Percentiles rank a stretch among this genome's conserved stretches.
Evolutionary conservation across 495 filamentous ascomycete species (phyloP).

Genomic region (Penicillium lagena): DNA sequence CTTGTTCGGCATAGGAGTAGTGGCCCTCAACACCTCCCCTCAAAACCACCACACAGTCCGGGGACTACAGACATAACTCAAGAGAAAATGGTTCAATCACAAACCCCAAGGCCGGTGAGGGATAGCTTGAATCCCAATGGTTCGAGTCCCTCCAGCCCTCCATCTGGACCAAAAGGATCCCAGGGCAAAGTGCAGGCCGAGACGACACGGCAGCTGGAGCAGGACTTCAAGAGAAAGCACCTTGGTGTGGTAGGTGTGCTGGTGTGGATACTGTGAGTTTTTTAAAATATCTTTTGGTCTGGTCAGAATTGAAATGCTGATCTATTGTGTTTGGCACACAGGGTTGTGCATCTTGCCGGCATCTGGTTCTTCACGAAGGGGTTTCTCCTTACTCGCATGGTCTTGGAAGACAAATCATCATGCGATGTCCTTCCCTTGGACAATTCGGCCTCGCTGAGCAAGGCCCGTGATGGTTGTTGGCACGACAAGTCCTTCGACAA

Average conservation of each 20-base stretch:
- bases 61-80: too few species aligned
- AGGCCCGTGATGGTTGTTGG: slow-evolving; percentile 75
- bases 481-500: slow-evolving; percentile 88
- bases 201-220: slow-evolving; percentile 20
- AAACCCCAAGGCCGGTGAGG: too few species aligned
- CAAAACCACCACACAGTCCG: too few species aligned
- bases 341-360: slow-evolving; percentile 68
- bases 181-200: slow-evolving; percentile 8
- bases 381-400: slow-evolving; percentile 90
- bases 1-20: too few species aligned
- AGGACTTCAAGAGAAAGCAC: slow-evolving; percentile 37
- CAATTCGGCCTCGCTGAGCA: slow-evolving; percentile 13
- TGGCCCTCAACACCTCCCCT: too few species aligned
- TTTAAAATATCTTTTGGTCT: not conserved
- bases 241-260: slow-evolving; percentile 35
- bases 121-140: too few species aligned
- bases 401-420: slow-evolving; percentile 81
- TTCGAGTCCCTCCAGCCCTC: too few species aligned
- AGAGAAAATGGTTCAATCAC: too few species aligned
- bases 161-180: too few species aligned
- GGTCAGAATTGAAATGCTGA: too few species aligned
- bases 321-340: slow-evolving; percentile 10
- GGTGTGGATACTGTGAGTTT: slow-evolving; percentile 38
- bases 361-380: slow-evolving; percentile 92
- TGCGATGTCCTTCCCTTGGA: slow-evolving; percentile 68